phyloP scores from a whole-genome alignment of 2,329 filamentous ascomycete genomes.

The Hyphodiscus sp. region DNA sequence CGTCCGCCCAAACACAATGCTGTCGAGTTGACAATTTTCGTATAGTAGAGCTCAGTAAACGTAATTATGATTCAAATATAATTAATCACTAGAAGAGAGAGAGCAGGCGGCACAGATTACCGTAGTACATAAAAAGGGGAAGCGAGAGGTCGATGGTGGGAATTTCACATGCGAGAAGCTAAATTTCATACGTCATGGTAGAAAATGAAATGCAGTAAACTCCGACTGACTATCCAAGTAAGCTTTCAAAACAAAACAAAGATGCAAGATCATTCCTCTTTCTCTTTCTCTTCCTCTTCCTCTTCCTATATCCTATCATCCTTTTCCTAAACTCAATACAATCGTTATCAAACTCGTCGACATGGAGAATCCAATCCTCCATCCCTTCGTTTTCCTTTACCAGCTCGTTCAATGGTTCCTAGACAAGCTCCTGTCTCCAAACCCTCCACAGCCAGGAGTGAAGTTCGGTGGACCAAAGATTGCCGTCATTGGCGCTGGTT shows the following conservation, averaged over 20 bases:
- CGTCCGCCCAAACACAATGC: too few species aligned
- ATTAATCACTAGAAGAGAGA: too few species aligned
- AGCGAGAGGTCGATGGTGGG: too few species aligned
- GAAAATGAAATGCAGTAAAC: background rate
- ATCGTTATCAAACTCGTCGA: background rate
- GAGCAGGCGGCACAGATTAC: too few species aligned
- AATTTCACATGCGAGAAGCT: too few species aligned
- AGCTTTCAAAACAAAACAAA: background rate
- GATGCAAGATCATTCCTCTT: background rate
- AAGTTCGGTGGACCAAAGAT: constrained; percentile 57
- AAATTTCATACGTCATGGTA: too few species aligned
- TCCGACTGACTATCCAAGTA: background rate
- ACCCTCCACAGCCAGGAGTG: constrained; percentile 53
- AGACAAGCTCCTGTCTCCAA: constrained; percentile 60
- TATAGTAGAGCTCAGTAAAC: too few species aligned
- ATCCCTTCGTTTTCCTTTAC: constrained; percentile 56
- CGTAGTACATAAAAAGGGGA: too few species aligned
- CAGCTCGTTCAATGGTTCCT: constrained; percentile 59
- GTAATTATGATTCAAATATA: too few species aligned
- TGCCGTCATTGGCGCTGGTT: constrained; percentile 63
- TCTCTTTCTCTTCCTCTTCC: background rate
- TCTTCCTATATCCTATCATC: background rate
- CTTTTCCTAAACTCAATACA: too few species aligned
- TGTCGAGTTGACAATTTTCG: too few species aligned
- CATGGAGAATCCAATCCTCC: constrained; percentile 36